phyloP scores from a whole-genome alignment of 805 yeast genomes.

The Candida hungchunana region DNA sequence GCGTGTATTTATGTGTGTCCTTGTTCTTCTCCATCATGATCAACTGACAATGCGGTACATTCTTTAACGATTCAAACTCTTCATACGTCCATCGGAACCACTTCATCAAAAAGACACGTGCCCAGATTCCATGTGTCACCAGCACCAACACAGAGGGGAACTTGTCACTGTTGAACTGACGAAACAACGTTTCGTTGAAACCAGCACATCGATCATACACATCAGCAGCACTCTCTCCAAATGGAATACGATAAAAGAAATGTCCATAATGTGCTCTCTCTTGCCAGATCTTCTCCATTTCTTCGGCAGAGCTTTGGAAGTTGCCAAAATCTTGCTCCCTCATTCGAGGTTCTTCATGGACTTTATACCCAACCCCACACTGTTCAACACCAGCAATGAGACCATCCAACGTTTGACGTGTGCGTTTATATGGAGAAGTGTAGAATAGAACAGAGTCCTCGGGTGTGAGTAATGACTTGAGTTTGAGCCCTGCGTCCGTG shows the following conservation, averaged over 20 bases:
- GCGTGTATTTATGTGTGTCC: conserved; percentile 45
- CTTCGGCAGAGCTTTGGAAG: conserved; percentile 71
- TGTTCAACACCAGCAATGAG: conserved; percentile 52
- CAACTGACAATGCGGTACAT: conserved; percentile 82
- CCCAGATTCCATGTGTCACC: conserved; percentile 94
- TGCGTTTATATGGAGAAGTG: conserved; percentile 82
- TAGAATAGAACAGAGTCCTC: conserved; percentile 66
- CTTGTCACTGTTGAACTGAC: conserved; percentile 66
- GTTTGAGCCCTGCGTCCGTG: conserved; percentile 50
- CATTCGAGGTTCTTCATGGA: conserved; percentile 85
- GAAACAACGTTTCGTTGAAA: conserved; percentile 79
- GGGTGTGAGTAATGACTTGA: conserved; percentile 37
- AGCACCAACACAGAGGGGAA: conserved; percentile 80
- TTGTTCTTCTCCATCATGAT: conserved; percentile 66
- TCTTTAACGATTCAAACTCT: conserved; percentile 76
- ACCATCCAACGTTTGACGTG: conserved; percentile 78
- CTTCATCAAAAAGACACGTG: conserved; percentile 86
- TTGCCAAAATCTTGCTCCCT: conserved; percentile 96
- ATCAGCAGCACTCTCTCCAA: conserved; percentile 95
- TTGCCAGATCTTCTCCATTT: conserved; percentile 77
- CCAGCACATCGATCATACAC: conserved; percentile 89
- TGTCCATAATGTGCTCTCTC: conserved; percentile 87
- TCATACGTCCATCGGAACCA: conserved; percentile 95
- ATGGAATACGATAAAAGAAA: conserved; percentile 84
- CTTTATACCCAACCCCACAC: conserved; percentile 42